These are phyloP conservation scores for Rhynchospora tenuis DNA, from an alignment of 176 grass and related monocot genomes.

Conservation along the genomic window DNA sequence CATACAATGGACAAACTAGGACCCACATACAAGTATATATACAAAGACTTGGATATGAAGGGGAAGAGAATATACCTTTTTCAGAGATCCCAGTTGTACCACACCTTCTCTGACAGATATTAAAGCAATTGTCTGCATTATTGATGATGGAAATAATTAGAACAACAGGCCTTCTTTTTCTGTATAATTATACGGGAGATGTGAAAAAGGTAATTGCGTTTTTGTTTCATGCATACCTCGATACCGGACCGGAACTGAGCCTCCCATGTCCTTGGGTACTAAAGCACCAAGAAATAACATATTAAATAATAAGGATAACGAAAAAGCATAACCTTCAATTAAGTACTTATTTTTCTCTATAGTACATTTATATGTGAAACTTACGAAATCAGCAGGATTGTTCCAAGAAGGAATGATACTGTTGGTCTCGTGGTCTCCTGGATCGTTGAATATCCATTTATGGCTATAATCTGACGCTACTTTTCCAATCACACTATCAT, in stretches of 20 bases:
- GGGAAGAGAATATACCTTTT: conserved; percentile 44
- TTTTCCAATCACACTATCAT: conserved; percentile 56
- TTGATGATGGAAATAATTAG: background rate
- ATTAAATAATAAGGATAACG: background rate
- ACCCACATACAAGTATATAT: background rate
- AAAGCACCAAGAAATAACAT: background rate
- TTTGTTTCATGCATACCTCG: conserved; percentile 32
- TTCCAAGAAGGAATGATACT: conserved; percentile 33
- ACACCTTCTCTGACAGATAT: conserved; percentile 90
- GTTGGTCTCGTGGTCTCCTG: conserved; percentile 33
- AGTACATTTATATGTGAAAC: conserved; percentile 1
- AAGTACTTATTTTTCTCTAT: background rate
- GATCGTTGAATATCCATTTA: conserved; percentile 61
- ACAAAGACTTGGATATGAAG: background rate
- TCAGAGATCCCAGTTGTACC: conserved; percentile 74
- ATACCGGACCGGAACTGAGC: conserved; percentile 81
- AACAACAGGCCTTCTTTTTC: background rate
- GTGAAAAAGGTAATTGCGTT: background rate
- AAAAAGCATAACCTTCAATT: background rate
- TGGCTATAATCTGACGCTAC: conserved; percentile 53
- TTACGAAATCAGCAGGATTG: conserved; percentile 50
- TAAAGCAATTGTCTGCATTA: conserved; percentile 70
- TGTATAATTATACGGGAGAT: background rate
- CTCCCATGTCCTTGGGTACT: conserved; percentile 85
- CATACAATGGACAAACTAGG: background rate